Evolutionary conservation across 2,329 filamentous ascomycete species (phyloP).

Genomic region (Nigrograna mackinnonii): DNA sequence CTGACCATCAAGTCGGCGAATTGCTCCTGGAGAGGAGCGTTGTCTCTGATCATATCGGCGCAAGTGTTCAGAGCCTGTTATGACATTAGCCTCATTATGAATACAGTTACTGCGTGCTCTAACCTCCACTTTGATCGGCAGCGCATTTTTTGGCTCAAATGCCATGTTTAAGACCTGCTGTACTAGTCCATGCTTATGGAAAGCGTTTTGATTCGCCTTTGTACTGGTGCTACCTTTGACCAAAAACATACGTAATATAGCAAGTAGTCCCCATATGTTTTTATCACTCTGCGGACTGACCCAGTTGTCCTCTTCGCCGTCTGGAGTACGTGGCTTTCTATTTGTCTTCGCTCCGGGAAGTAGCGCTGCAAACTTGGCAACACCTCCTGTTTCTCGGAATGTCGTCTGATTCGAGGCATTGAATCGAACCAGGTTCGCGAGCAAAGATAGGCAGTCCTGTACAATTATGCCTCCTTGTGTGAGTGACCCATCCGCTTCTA

Average conservation of each 20-base stretch:
- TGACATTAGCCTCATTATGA: slow-evolving; percentile 2
- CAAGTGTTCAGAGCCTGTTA: slow-evolving; percentile 76
- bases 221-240: slow-evolving; percentile 79
- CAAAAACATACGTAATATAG: slow-evolving; percentile 84
- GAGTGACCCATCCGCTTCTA: slow-evolving; percentile 80
- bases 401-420: slow-evolving; percentile 92
- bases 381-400: slow-evolving; percentile 87
- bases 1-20: slow-evolving; percentile 86
- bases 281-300: slow-evolving; percentile 78
- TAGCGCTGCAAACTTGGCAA: slow-evolving; percentile 71
- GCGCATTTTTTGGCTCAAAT: slow-evolving; percentile 73
- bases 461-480: slow-evolving; percentile 82
- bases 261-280: slow-evolving; percentile 88
- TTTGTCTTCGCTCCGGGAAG: slow-evolving; percentile 64
- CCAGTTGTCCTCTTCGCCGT: slow-evolving; percentile 70
- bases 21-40: slow-evolving; percentile 77
- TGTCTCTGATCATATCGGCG: slow-evolving; percentile 85
- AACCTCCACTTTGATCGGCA: slow-evolving; percentile 82
- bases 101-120: slow-evolving; percentile 16
- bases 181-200: slow-evolving; percentile 81
- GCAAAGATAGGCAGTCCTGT: slow-evolving; percentile 88
- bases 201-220: slow-evolving; percentile 79
- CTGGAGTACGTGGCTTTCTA: slow-evolving; percentile 56
- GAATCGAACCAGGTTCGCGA: slow-evolving; percentile 84
- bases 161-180: slow-evolving; percentile 80